Conservation (phyloP, 768 basidiomycete genomes). For the Postia placenta region DNA sequence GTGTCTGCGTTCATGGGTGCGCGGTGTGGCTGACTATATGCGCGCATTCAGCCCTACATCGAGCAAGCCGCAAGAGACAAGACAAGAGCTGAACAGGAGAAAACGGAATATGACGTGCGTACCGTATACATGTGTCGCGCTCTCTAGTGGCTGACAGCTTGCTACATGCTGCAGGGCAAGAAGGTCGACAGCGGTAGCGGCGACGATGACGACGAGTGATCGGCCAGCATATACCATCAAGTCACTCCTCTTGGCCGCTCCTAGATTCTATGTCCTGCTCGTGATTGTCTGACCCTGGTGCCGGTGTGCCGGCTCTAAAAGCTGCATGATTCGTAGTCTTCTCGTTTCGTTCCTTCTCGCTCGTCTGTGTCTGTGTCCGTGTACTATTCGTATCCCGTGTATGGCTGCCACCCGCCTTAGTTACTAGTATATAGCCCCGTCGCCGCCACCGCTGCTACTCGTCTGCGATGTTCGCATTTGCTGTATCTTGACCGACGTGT, state of each 20-base stretch:
- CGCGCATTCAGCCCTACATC: slow-evolving; percentile 64
- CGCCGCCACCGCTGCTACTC: slow-evolving; percentile 4
- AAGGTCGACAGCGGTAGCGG: slow-evolving; percentile 36
- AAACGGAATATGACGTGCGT: slow-evolving; percentile 41
- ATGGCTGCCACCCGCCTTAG: slow-evolving; percentile 1
- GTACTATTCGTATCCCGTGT: slow-evolving; percentile 3
- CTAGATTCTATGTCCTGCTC: slow-evolving; percentile 5
- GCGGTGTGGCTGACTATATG: background rate
- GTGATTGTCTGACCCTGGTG: background rate
- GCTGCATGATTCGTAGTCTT: slow-evolving; percentile 8
- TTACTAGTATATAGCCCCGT: background rate
- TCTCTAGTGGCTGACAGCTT: too few species aligned
- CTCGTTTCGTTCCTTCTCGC: background rate
- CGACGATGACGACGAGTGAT: slow-evolving; percentile 35
- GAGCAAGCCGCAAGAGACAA: slow-evolving; percentile 88
- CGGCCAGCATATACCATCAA: too few species aligned
- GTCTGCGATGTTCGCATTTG: slow-evolving; percentile 3
- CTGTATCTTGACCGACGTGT: slow-evolving; percentile 11
- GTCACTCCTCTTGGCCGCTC: background rate
- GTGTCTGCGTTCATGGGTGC: background rate
- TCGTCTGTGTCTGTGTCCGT: slow-evolving; percentile 3
- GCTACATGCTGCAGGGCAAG: slow-evolving; percentile 28
- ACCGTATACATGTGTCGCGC: background rate
- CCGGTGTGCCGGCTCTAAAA: slow-evolving; percentile 4
- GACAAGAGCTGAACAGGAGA: slow-evolving; percentile 78